phyloP scores from a whole-genome alignment of 805 yeast species.

The Sungouiella blattae region DNA sequence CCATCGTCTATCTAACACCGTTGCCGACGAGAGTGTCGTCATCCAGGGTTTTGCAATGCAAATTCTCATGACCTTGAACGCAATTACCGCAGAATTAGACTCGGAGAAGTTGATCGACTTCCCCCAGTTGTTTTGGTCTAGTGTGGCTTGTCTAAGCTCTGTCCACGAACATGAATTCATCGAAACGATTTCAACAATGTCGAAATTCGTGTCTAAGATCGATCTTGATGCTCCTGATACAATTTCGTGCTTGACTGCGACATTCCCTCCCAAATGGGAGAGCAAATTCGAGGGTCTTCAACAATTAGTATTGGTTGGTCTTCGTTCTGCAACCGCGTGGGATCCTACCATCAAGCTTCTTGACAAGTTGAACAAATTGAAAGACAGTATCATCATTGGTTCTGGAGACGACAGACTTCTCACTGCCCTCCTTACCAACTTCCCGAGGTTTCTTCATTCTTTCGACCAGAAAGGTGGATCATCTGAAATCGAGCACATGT shows the following conservation, averaged over 20 bases:
- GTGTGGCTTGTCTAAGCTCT: slow-evolving; percentile 86
- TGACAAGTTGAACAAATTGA: slow-evolving; percentile 63
- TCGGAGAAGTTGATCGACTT: slow-evolving; percentile 75
- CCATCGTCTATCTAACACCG: slow-evolving; percentile 87
- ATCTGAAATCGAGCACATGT: slow-evolving; percentile 46
- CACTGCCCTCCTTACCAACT: slow-evolving; percentile 67
- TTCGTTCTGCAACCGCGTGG: slow-evolving; percentile 76
- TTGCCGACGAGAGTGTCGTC: slow-evolving; percentile 83
- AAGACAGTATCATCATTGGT: slow-evolving; percentile 75
- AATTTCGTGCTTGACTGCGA: slow-evolving; percentile 73
- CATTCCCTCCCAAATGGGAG: slow-evolving; percentile 95
- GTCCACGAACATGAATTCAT: slow-evolving; percentile 90
- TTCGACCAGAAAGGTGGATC: slow-evolving; percentile 52
- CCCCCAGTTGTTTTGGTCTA: slow-evolving; percentile 94
- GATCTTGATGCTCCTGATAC: slow-evolving; percentile 84
- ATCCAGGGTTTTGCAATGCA: slow-evolving; percentile 98
- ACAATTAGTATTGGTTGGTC: slow-evolving; percentile 72
- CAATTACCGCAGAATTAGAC: slow-evolving; percentile 81
- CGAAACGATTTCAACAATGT: slow-evolving; percentile 77
- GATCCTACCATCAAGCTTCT: slow-evolving; percentile 72
- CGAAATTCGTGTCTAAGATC: slow-evolving; percentile 81
- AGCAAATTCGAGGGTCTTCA: slow-evolving; percentile 90
- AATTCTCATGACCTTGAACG: slow-evolving; percentile 91
- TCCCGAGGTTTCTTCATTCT: slow-evolving; percentile 84
- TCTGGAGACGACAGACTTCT: slow-evolving; percentile 65